Evolutionary conservation across 768 basidiomycete species (phyloP).

Genomic region (Leccinum obscurum): DNA sequence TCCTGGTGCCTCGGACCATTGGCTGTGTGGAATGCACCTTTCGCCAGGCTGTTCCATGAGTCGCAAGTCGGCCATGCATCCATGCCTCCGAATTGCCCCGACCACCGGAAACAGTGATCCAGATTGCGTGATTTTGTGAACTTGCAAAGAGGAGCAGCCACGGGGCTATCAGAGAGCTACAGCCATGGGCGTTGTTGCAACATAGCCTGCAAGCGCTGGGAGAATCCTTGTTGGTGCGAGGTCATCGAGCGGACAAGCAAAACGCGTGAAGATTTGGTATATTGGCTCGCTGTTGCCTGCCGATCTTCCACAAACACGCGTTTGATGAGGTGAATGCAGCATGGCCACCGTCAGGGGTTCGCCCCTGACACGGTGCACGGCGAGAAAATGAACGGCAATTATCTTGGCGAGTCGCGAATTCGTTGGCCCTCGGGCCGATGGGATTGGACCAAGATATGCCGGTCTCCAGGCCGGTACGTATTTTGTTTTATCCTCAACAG

Average conservation of each 20-base stretch:
- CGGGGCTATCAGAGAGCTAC: background rate
- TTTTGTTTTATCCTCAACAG: background rate
- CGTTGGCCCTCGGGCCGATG: conserved; percentile 12
- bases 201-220: background rate
- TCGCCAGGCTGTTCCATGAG: conserved; percentile 5
- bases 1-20: conserved; percentile 23
- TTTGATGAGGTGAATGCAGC: conserved; percentile 25
- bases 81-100: background rate
- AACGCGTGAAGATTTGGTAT: conserved; percentile 1
- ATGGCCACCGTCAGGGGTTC: conserved; percentile 25
- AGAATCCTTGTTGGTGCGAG: conserved; percentile 1
- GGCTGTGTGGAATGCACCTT: conserved; percentile 20
- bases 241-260: background rate
- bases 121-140: background rate
- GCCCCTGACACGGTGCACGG: conserved; percentile 16
- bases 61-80: conserved; percentile 17
- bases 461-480: background rate
- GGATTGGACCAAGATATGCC: conserved; percentile 11
- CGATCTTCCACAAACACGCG: conserved; percentile 17
- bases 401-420: conserved; percentile 20
- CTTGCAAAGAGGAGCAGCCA: background rate
- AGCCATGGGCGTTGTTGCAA: background rate
- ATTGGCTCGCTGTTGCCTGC: conserved; percentile 5
- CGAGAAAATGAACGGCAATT: conserved; percentile 29
- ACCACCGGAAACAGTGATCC: background rate